phyloP scores from a whole-genome alignment of 495 filamentous ascomycete species.

The Neurospora sp. region DNA sequence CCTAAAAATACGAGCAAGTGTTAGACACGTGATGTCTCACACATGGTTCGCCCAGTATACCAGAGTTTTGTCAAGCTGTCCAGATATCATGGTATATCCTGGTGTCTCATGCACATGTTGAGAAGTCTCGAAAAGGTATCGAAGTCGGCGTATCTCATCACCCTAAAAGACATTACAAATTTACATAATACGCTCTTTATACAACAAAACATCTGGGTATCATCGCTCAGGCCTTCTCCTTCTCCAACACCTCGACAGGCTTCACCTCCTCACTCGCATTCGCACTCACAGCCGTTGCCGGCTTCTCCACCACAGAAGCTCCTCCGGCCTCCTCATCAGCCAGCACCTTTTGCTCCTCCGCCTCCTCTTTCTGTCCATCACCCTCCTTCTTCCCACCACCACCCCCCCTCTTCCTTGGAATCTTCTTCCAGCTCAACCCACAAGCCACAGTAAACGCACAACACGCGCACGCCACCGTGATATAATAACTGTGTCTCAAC shows the following conservation, averaged over 20 bases:
- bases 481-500: no score
- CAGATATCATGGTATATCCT: neutral
- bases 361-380: no score
- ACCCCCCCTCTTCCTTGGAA: no score
- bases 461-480: no score
- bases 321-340: no score
- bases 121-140: neutral
- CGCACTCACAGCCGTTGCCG: slow-evolving; percentile 5
- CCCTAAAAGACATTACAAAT: neutral
- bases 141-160: neutral
- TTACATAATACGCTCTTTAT: neutral
- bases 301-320: no score
- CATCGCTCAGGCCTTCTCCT: neutral
- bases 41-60: neutral
- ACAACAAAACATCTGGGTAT: neutral
- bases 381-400: no score
- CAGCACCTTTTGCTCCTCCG: no score
- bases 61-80: neutral
- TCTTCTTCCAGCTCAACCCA: no score
- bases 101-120: neutral
- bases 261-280: neutral
- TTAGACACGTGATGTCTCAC: neutral
- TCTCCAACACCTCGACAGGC: neutral
- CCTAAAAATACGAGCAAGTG: neutral
- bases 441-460: no score